Percentiles rank a stretch among this genome's conserved stretches.
Conservation (phyloP, 441 rosid species). For the Codiaeum variegatum region DNA sequence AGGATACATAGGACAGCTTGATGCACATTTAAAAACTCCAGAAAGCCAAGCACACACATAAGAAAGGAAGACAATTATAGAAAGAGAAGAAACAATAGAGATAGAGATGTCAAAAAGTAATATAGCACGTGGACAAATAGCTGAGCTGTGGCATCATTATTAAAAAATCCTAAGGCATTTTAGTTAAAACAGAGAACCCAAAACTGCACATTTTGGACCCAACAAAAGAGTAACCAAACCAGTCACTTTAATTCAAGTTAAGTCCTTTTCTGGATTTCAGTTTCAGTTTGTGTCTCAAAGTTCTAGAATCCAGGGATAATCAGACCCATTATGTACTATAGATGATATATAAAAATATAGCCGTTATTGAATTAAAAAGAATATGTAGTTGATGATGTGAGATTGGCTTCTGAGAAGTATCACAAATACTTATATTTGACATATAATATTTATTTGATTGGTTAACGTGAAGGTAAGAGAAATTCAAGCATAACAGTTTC, state of each 20-base stretch:
- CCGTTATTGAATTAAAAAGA: not conserved
- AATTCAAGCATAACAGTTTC: not conserved
- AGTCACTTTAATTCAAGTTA: not conserved
- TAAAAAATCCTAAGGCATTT: not conserved
- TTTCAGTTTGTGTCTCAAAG: not conserved
- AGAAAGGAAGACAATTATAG: slow-evolving; percentile 4
- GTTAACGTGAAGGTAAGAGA: not conserved
- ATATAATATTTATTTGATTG: not conserved
- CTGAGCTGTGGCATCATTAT: not conserved
- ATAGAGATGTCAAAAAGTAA: not conserved
- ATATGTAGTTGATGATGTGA: not conserved
- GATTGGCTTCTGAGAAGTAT: not conserved
- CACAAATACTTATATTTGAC: not conserved
- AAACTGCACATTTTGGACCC: not conserved
- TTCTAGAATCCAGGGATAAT: no score
- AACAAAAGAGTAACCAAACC: not conserved
- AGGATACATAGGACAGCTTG: slow-evolving; percentile 6
- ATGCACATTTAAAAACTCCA: not conserved
- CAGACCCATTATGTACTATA: not conserved
- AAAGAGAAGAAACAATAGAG: slow-evolving; percentile 11
- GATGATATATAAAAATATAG: no score
- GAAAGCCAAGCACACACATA: not conserved
- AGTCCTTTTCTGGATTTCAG: slow-evolving; percentile 3
- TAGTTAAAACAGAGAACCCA: not conserved
- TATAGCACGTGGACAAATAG: not conserved